Conservation (phyloP, 768 basidiomycete genomes). For the Kwoniella sp. region DNA sequence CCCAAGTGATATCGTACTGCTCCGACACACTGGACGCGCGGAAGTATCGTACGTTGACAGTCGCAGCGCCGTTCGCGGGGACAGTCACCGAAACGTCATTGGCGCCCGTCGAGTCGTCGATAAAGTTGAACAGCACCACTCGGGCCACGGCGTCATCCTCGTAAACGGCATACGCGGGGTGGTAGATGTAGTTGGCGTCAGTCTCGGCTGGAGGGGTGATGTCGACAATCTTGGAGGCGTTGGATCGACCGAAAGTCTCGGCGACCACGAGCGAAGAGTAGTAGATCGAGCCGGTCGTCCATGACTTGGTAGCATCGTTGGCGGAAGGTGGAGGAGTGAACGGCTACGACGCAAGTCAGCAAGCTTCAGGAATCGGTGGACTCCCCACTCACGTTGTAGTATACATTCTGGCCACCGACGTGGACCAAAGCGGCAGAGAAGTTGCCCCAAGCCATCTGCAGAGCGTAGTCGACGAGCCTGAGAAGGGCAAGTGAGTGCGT, state of each 20-base stretch:
- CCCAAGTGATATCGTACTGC: conserved; percentile 70
- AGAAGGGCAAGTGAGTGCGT: neutral
- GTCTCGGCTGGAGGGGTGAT: conserved; percentile 54
- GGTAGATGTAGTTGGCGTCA: conserved; percentile 54
- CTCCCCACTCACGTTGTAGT: conserved; percentile 56
- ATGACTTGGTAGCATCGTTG: conserved; percentile 59
- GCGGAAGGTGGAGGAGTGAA: conserved; percentile 60
- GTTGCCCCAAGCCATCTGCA: conserved; percentile 60
- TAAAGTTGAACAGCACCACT: conserved; percentile 69
- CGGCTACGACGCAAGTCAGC: conserved; percentile 46
- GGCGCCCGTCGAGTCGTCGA: conserved; percentile 60
- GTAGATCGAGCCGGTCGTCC: conserved; percentile 71
- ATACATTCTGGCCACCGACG: conserved; percentile 55
- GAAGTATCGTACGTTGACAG: conserved; percentile 53
- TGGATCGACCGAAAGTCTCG: conserved; percentile 65
- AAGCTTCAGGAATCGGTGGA: neutral
- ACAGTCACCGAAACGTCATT: conserved; percentile 58
- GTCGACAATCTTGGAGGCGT: conserved; percentile 65
- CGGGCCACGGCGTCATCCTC: conserved; percentile 63
- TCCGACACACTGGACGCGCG: conserved; percentile 58
- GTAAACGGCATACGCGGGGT: conserved; percentile 67
- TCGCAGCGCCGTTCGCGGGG: conserved; percentile 30
- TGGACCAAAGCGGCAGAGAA: conserved; percentile 57
- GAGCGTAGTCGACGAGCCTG: conserved; percentile 56
- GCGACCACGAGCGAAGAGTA: conserved; percentile 68